phyloP scores from a whole-genome alignment of 495 filamentous ascomycete species.

The Trichodelitschia bisporula region DNA sequence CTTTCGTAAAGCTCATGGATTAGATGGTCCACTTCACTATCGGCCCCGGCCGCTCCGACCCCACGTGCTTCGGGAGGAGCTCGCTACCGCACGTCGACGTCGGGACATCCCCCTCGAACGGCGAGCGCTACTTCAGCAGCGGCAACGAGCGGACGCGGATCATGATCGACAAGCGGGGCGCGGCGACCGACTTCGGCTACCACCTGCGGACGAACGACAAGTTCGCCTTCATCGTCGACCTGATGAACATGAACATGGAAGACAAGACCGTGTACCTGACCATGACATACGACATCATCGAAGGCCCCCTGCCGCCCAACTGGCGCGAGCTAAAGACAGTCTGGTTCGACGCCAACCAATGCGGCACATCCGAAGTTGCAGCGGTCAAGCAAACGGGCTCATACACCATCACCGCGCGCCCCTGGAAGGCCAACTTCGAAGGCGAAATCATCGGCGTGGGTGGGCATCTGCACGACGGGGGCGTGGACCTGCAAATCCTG shows the following conservation, averaged over 20 bases:
- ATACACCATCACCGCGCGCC: background rate
- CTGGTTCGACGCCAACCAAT: background rate
- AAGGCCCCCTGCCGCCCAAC: background rate
- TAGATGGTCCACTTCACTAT: background rate
- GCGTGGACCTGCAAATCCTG: too few relatives aligned
- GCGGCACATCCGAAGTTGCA: background rate
- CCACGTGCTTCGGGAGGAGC: background rate
- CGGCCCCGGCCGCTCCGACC: background rate
- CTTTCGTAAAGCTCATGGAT: too few relatives aligned
- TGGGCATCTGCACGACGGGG: background rate
- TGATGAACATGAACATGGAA: background rate
- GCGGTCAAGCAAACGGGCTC: too few relatives aligned
- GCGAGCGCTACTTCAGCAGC: conserved; percentile 5
- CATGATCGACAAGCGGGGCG: background rate
- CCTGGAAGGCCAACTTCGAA: background rate
- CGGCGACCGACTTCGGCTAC: background rate
- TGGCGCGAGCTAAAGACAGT: background rate
- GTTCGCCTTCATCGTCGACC: background rate
- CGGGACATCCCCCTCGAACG: background rate
- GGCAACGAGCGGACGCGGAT: conserved; percentile 8
- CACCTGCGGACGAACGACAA: background rate
- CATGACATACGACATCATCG: background rate
- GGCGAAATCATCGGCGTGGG: background rate
- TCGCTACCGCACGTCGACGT: background rate
- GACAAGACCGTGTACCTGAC: background rate